Conservation (phyloP, 208 protist species). For the Acanthamoeba quina region DNA sequence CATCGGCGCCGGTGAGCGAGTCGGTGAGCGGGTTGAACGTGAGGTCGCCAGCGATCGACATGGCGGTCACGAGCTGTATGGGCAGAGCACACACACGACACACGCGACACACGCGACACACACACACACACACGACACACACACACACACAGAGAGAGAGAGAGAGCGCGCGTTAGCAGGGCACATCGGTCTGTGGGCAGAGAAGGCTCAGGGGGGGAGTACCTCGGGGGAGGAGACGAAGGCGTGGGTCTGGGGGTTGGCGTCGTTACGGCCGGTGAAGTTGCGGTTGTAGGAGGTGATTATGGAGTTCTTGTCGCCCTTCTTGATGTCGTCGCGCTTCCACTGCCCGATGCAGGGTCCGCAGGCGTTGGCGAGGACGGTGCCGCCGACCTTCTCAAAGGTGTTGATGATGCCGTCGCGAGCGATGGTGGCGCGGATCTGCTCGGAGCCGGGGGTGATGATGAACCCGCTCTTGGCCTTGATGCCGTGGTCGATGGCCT, state of each 20-base stretch:
- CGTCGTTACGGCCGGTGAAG: constrained; percentile 92
- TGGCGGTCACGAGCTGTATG: constrained; percentile 87
- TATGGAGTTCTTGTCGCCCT: constrained; percentile 92
- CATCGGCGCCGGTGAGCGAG: constrained; percentile 81
- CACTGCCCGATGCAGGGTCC: constrained; percentile 94
- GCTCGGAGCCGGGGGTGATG: constrained; percentile 93
- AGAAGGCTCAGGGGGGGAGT: neutral
- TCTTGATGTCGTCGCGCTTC: constrained; percentile 89
- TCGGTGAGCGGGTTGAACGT: constrained; percentile 92
- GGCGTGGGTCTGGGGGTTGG: constrained; percentile 91
- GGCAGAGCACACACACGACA: neutral
- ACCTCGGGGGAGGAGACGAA: constrained; percentile 93
- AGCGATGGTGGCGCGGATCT: constrained; percentile 92
- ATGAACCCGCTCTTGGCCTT: constrained; percentile 88
- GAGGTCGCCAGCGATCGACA: constrained; percentile 88
- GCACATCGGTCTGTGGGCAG: neutral
- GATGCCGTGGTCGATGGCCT: constrained; percentile 89
- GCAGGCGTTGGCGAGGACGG: constrained; percentile 93
- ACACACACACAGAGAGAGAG: neutral
- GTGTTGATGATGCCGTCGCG: constrained; percentile 86
- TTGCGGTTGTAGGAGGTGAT: constrained; percentile 95
- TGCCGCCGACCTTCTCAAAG: constrained; percentile 88
- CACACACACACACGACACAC: neutral
- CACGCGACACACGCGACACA: neutral
- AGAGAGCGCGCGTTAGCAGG: neutral